Evolutionary conservation across 2,329 filamentous ascomycete species (phyloP).

Genomic region (Apiospora sp.): DNA sequence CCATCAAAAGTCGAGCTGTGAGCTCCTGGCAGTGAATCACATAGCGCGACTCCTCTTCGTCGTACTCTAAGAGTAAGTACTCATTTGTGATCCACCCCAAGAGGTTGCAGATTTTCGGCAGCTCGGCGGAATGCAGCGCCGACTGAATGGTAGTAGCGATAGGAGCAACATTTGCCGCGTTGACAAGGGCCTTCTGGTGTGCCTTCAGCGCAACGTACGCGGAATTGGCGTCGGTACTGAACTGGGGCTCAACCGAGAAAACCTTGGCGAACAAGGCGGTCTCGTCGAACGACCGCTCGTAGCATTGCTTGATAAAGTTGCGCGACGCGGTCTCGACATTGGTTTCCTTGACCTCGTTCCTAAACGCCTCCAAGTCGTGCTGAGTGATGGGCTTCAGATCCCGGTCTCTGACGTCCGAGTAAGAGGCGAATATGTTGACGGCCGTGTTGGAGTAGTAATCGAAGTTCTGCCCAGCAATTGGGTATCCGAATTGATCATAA

Average conservation of each 20-base stretch:
- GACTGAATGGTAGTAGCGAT: conserved; percentile 59
- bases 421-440: conserved; percentile 62
- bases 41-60: conserved; percentile 63
- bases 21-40: conserved; percentile 63
- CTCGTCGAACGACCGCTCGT: conserved; percentile 65
- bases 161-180: conserved; percentile 61
- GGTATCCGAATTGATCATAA: conserved; percentile 60
- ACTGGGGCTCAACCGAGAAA: conserved; percentile 64
- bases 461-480: conserved; percentile 51
- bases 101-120: conserved; percentile 61
- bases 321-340: conserved; percentile 63
- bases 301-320: conserved; percentile 67
- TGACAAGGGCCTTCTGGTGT: conserved; percentile 59
- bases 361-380: conserved; percentile 62
- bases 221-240: conserved; percentile 57
- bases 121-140: conserved; percentile 54
- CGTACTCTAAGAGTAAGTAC: conserved; percentile 62
- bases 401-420: conserved; percentile 60
- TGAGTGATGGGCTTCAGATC: conserved; percentile 61
- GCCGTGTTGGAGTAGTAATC: conserved; percentile 63
- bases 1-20: conserved; percentile 61
- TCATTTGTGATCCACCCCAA: conserved; percentile 67
- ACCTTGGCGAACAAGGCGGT: conserved; percentile 60
- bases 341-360: conserved; percentile 57
- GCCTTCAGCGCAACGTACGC: conserved; percentile 59